Conservation (phyloP, 176 grass and related monocot species). For the Avena sativa region DNA sequence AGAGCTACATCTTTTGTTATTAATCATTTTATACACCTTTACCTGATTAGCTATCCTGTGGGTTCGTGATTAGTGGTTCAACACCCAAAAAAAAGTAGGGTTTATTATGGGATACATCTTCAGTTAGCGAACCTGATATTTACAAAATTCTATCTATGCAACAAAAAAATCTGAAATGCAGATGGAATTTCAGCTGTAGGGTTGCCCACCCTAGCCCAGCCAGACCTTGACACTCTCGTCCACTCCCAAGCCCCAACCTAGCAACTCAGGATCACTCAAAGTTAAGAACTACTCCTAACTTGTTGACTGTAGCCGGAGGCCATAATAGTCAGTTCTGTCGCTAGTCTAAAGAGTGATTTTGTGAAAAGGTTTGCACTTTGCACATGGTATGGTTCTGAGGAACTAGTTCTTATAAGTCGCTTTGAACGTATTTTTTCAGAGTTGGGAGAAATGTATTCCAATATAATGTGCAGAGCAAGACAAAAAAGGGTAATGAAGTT, state of each 20-base stretch:
- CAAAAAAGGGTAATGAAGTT: conserved; percentile 15
- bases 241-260: background rate
- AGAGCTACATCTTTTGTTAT: background rate
- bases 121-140: background rate
- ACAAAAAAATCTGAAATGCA: background rate
- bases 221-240: background rate
- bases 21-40: background rate
- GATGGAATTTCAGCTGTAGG: background rate
- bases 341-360: background rate
- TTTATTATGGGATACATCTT: background rate
- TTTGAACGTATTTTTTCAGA: background rate
- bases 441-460: conserved; percentile 11
- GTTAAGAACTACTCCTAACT: background rate
- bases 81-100: background rate
- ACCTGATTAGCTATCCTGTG: background rate
- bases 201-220: background rate
- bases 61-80: background rate
- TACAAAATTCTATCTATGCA: background rate
- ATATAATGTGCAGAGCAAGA: conserved; percentile 31
- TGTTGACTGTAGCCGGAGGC: background rate
- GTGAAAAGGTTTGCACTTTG: background rate
- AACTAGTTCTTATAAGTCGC: background rate
- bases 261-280: background rate
- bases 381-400: background rate
- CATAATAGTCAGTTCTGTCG: background rate